Evolutionary conservation across 164 flowering plant species (phyloP).

Genomic region (Chloranthus sessilifolius): DNA sequence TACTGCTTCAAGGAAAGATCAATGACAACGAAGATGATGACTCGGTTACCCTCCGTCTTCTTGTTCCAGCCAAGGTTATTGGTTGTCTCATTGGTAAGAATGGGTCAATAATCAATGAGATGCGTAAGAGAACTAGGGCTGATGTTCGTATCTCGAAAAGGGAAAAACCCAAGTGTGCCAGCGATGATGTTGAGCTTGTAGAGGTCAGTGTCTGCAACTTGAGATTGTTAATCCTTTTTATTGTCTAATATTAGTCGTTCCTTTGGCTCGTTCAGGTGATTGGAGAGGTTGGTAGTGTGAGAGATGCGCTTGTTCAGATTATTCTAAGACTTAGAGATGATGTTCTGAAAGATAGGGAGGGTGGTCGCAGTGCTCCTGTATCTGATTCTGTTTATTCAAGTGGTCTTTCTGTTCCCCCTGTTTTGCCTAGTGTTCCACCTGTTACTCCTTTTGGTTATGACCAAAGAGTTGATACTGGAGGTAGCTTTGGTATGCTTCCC

Average conservation of each 20-base stretch:
- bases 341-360: slow-evolving; percentile 67
- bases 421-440: slow-evolving; percentile 44
- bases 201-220: slow-evolving; percentile 45
- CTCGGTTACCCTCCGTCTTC: slow-evolving; percentile 50
- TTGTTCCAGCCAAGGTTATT: slow-evolving; percentile 78
- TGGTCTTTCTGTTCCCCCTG: slow-evolving; percentile 46
- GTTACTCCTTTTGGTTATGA: slow-evolving; percentile 60
- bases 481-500: slow-evolving; percentile 44
- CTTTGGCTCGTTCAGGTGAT: slow-evolving; percentile 32
- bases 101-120: slow-evolving; percentile 90
- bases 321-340: slow-evolving; percentile 86
- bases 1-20: slow-evolving; percentile 84
- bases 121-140: slow-evolving; percentile 79
- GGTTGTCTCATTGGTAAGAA: slow-evolving; percentile 93
- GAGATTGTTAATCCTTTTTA: background rate
- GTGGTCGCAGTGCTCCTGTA: slow-evolving; percentile 36
- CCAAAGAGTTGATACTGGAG: slow-evolving; percentile 48
- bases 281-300: slow-evolving; percentile 69
- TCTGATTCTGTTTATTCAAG: slow-evolving; percentile 44
- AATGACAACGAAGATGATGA: slow-evolving; percentile 73
- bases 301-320: slow-evolving; percentile 91
- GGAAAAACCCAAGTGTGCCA: slow-evolving; percentile 60
- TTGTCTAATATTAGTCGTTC: background rate
- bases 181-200: slow-evolving; percentile 62
- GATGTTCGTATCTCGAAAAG: slow-evolving; percentile 87